phyloP scores from a whole-genome alignment of 2,329 filamentous ascomycete species.

The Capronia americana region DNA sequence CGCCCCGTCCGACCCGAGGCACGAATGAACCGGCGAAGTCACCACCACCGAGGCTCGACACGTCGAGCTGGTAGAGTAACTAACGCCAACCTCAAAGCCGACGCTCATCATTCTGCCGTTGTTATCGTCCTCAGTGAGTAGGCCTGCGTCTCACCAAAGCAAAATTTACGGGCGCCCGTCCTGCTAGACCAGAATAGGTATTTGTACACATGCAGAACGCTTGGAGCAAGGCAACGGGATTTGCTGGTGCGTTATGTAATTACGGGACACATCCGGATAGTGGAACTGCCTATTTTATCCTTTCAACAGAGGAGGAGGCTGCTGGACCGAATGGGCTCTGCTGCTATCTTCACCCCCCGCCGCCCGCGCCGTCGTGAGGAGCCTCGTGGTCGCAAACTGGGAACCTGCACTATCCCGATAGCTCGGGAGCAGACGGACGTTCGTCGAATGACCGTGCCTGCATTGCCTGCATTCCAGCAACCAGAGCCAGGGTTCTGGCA shows the following conservation, averaged over 20 bases:
- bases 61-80: no score
- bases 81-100: no score
- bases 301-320: not conserved
- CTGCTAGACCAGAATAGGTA: constrained; percentile 3
- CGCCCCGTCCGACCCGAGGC: not conserved
- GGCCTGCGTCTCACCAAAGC: not conserved
- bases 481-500: not conserved
- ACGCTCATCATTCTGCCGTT: no score
- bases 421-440: not conserved
- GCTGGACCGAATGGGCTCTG: not conserved
- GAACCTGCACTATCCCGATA: not conserved
- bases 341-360: not conserved
- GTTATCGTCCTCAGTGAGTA: not conserved
- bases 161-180: not conserved
- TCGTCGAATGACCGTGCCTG: not conserved
- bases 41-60: not conserved
- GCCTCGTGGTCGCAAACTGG: not conserved
- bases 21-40: not conserved
- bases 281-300: constrained; percentile 17
- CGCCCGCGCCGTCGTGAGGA: not conserved
- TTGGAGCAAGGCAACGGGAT: not conserved
- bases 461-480: not conserved
- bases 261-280: constrained; percentile 1
- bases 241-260: not conserved
- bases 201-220: constrained; percentile 7